Conservation (phyloP, 176 grass and related monocot species). For the Rhynchospora tenuis region DNA sequence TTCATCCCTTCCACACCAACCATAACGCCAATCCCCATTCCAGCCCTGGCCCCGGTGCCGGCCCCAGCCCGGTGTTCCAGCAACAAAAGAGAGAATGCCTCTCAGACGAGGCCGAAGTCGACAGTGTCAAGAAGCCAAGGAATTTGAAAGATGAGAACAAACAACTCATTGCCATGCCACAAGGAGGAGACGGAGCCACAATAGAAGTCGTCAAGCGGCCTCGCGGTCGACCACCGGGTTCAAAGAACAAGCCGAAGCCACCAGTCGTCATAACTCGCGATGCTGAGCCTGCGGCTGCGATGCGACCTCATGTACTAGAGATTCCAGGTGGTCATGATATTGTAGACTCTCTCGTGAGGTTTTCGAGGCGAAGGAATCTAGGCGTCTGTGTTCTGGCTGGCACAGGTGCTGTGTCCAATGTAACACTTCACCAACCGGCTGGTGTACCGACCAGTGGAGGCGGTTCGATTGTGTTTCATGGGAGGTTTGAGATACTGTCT, state of each 20-base stretch:
- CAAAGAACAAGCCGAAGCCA: constrained; percentile 93
- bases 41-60: background rate
- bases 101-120: constrained; percentile 75
- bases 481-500: constrained; percentile 78
- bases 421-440: constrained; percentile 49
- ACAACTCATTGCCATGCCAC: constrained; percentile 16
- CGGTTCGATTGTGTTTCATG: constrained; percentile 55
- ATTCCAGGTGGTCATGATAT: constrained; percentile 76
- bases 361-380: constrained; percentile 44
- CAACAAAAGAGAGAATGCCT: constrained; percentile 51
- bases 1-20: constrained; percentile 15
- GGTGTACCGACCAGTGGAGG: background rate
- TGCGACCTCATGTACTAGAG: constrained; percentile 89
- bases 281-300: constrained; percentile 49
- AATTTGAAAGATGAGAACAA: background rate
- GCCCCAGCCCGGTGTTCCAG: background rate
- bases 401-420: constrained; percentile 69
- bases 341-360: constrained; percentile 48
- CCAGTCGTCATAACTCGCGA: constrained; percentile 87
- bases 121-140: constrained; percentile 38
- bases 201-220: constrained; percentile 68
- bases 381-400: constrained; percentile 77
- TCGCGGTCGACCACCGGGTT: constrained; percentile 70
- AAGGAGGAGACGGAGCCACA: constrained; percentile 50
- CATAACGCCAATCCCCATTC: background rate